Evolutionary conservation across 2,329 filamentous ascomycete genomes (phyloP).

Genomic region (Colletotrichum somersetense): DNA sequence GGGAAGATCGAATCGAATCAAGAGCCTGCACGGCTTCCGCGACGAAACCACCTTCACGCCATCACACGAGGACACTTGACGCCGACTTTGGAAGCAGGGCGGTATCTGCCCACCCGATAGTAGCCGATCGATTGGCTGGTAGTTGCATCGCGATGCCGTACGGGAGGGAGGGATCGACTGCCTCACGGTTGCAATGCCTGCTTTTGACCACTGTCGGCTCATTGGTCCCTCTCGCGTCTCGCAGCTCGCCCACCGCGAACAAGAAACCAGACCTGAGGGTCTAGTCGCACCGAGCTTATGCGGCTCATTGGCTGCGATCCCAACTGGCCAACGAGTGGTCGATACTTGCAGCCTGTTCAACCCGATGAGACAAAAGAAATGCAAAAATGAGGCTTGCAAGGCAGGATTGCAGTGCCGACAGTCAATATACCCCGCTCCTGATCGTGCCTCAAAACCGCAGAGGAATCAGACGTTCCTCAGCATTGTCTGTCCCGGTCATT

Average conservation of each 20-base stretch:
- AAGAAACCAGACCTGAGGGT: background rate
- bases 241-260: background rate
- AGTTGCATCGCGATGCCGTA: background rate
- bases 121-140: background rate
- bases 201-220: background rate
- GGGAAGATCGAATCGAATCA: background rate
- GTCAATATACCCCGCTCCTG: conserved; percentile 33
- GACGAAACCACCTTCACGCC: too few species aligned
- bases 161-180: background rate
- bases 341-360: conserved; percentile 1
- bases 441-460: conserved; percentile 5
- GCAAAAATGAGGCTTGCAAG: conserved; percentile 36
- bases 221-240: background rate
- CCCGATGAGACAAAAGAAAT: conserved; percentile 6
- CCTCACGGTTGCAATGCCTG: background rate
- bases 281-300: conserved; percentile 9
- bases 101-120: background rate
- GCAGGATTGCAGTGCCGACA: conserved; percentile 1
- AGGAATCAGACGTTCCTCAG: background rate
- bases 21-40: background rate
- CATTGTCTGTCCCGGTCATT: background rate
- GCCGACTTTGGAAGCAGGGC: conserved; percentile 2
- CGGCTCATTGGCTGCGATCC: conserved; percentile 27
- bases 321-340: conserved; percentile 1
- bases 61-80: background rate